Conservation (phyloP, 2,329 filamentous ascomycete genomes). For the Nothopassalora personata region DNA sequence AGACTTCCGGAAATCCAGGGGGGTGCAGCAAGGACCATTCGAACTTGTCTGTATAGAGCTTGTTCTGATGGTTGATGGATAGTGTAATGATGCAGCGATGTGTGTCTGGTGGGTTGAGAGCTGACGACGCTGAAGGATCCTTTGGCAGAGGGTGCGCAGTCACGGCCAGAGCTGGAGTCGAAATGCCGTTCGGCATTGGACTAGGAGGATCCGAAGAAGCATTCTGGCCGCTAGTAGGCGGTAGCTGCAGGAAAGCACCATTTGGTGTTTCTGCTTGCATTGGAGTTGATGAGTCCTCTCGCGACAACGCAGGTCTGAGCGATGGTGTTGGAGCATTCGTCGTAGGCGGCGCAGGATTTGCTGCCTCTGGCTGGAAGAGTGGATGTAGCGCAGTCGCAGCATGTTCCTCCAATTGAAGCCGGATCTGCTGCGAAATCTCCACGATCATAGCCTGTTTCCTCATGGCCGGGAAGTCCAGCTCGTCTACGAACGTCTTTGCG, state of each 20-base stretch:
- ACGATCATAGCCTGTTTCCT: slow-evolving; percentile 57
- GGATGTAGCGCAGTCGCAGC: slow-evolving; percentile 90
- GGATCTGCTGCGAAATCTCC: slow-evolving; percentile 89
- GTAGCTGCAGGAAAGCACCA: slow-evolving; percentile 34
- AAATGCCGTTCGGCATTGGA: slow-evolving; percentile 43
- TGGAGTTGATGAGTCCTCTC: slow-evolving; percentile 47
- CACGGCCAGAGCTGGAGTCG: slow-evolving; percentile 56
- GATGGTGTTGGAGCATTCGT: slow-evolving; percentile 29
- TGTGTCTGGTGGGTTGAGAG: slow-evolving; percentile 85
- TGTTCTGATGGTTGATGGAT: slow-evolving; percentile 85
- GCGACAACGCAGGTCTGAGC: slow-evolving; percentile 40
- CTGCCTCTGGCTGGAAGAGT: slow-evolving; percentile 64
- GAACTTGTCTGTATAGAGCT: slow-evolving; percentile 93
- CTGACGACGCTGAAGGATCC: slow-evolving; percentile 39
- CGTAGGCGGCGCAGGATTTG: slow-evolving; percentile 26
- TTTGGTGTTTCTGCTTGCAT: slow-evolving; percentile 27
- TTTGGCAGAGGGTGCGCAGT: slow-evolving; percentile 56
- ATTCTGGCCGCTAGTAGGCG: slow-evolving; percentile 46
- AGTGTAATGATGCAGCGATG: slow-evolving; percentile 89
- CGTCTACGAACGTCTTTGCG: slow-evolving; percentile 81
- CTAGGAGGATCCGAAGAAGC: slow-evolving; percentile 40
- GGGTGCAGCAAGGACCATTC: slow-evolving; percentile 95
- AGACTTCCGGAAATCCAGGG: slow-evolving; percentile 83
- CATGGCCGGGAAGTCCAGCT: slow-evolving; percentile 81
- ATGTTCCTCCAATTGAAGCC: slow-evolving; percentile 92